A percentile compares a stretch with the other conserved stretches of the same genome.
These are phyloP conservation scores for Cornus controversa DNA, from an alignment of 148 eudicot species.

Conservation along the genomic window DNA sequence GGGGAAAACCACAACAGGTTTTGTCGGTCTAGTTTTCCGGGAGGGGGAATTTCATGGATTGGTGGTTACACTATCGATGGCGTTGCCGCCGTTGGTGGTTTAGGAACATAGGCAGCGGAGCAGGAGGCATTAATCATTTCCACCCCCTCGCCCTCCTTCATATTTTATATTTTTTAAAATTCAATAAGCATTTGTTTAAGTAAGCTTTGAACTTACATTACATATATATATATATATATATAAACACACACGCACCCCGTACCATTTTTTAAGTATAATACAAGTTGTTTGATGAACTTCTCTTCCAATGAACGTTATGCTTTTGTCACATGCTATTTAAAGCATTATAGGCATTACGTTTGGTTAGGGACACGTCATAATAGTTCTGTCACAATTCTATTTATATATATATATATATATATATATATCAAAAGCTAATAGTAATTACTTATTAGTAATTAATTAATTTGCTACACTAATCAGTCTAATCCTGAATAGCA, in stretches of 20 bases:
- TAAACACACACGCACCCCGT: too few species aligned
- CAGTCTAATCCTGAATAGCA: background rate
- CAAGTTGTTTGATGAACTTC: too few species aligned
- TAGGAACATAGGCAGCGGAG: constrained; percentile 8
- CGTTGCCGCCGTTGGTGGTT: constrained; percentile 28
- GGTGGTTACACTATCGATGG: constrained; percentile 24
- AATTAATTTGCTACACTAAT: background rate
- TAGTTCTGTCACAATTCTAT: too few species aligned
- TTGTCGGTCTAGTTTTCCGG: constrained; percentile 8
- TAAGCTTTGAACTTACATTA: background rate
- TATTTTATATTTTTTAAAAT: background rate
- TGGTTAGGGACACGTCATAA: too few species aligned
- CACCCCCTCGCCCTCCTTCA: background rate
- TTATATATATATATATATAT: too few species aligned
- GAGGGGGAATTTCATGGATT: constrained; percentile 11
- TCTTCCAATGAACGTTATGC: too few species aligned
- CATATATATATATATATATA: background rate
- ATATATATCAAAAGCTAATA: too few species aligned
- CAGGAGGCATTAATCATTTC: background rate
- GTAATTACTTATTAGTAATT: background rate
- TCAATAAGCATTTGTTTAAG: background rate
- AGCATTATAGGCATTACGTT: too few species aligned
- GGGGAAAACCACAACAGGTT: constrained; percentile 6
- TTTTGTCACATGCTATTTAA: too few species aligned
- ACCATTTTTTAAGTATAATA: too few species aligned